These are phyloP conservation scores for Fraxinus cuspidata DNA, from an alignment of 257 asterid genomes.

Conservation along the genomic window DNA sequence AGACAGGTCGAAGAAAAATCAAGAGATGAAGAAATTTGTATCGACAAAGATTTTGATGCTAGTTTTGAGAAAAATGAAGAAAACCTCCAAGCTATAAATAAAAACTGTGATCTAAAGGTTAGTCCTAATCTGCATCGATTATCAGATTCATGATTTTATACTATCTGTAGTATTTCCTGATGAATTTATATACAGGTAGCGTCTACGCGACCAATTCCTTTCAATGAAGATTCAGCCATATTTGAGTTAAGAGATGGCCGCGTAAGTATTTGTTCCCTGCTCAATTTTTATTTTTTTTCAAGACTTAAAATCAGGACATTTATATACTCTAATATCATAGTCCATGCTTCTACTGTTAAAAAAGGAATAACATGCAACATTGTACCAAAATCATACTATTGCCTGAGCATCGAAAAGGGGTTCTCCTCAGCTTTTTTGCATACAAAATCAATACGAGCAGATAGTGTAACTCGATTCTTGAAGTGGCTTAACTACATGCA, in stretches of 20 bases:
- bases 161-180: neutral
- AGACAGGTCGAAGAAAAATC: constrained; percentile 10
- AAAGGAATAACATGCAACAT: too few species aligned
- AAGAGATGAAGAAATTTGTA: constrained; percentile 31
- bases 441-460: neutral
- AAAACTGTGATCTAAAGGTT: constrained; percentile 70
- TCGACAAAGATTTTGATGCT: constrained; percentile 32
- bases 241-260: constrained; percentile 85
- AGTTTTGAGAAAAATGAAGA: constrained; percentile 35
- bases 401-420: neutral
- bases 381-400: too few species aligned
- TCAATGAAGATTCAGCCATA: constrained; percentile 62
- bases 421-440: neutral
- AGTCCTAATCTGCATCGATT: constrained; percentile 4
- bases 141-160: neutral
- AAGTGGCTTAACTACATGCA: neutral
- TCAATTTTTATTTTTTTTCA: neutral
- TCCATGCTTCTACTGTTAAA: too few species aligned
- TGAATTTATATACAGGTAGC: constrained; percentile 48
- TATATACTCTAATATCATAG: neutral
- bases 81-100: constrained; percentile 23
- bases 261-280: constrained; percentile 44
- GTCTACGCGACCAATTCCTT: constrained; percentile 68
- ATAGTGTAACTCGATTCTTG: neutral
- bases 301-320: neutral